Evolutionary conservation across 805 yeast species (phyloP).

Genomic region (Kodamaea hsintzibuensis): DNA sequence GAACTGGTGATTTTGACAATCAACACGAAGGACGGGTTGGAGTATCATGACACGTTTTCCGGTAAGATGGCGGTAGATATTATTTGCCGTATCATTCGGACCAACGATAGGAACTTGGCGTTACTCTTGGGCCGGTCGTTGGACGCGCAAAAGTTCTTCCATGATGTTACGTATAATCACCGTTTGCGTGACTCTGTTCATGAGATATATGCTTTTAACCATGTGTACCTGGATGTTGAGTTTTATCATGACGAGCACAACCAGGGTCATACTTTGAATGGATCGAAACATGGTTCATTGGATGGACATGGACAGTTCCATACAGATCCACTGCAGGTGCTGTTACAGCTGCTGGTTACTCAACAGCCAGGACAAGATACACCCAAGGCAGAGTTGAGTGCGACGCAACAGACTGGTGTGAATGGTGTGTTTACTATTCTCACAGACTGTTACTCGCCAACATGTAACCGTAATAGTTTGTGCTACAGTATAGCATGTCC

Average conservation of each 20-base stretch:
- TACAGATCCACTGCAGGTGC: conserved; percentile 5
- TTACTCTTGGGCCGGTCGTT: conserved; percentile 84
- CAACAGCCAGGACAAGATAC: not conserved
- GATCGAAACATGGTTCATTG: conserved; percentile 34
- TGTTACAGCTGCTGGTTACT: conserved; percentile 13
- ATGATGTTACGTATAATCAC: conserved; percentile 94
- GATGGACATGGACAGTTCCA: conserved; percentile 10
- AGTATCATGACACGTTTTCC: conserved; percentile 89
- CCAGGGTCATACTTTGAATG: conserved; percentile 13
- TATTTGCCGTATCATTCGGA: conserved; percentile 81
- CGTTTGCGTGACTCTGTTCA: conserved; percentile 81
- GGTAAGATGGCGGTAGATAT: conserved; percentile 93
- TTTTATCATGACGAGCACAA: conserved; percentile 38
- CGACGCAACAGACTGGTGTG: conserved; percentile 43
- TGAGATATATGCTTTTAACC: conserved; percentile 85
- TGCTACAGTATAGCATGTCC: conserved; percentile 98
- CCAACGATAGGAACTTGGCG: conserved; percentile 90
- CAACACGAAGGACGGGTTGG: conserved; percentile 84
- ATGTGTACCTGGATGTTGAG: conserved; percentile 48
- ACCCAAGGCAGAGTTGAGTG: conserved; percentile 9
- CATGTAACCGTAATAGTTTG: conserved; percentile 83
- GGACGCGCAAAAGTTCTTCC: conserved; percentile 92
- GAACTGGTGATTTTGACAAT: conserved; percentile 71
- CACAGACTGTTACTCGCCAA: conserved; percentile 95
- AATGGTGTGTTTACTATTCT: conserved; percentile 92